Evolutionary conservation across 2,329 filamentous ascomycete genomes (phyloP).

Genomic region (Aspergillus tamarii): DNA sequence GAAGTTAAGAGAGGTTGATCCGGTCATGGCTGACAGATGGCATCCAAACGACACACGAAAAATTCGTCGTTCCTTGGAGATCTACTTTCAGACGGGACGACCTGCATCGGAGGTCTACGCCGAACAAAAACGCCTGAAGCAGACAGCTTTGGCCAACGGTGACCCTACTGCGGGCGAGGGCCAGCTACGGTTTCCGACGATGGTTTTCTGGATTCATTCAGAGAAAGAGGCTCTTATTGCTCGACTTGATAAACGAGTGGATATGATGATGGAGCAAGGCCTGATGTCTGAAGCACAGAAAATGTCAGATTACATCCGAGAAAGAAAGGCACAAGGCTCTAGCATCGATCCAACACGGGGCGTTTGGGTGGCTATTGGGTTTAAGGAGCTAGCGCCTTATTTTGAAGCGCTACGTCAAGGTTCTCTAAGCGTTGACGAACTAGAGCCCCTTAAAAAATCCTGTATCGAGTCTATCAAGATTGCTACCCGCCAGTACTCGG

Average conservation of each 20-base stretch:
- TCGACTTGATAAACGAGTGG: slow-evolving; percentile 76
- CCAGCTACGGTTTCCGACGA: slow-evolving; percentile 57
- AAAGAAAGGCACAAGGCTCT: slow-evolving; percentile 52
- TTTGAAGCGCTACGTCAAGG: slow-evolving; percentile 51
- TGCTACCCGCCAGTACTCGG: slow-evolving; percentile 85
- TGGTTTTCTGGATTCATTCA: slow-evolving; percentile 88
- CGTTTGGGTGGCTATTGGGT: slow-evolving; percentile 96
- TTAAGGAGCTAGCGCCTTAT: slow-evolving; percentile 84
- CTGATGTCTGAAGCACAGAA: slow-evolving; percentile 64
- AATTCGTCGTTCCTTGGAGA: slow-evolving; percentile 86
- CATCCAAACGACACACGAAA: slow-evolving; percentile 92
- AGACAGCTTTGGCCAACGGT: slow-evolving; percentile 26
- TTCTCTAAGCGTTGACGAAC: slow-evolving; percentile 36
- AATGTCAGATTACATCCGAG: slow-evolving; percentile 54
- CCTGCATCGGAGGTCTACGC: slow-evolving; percentile 85
- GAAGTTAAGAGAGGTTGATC: slow-evolving; percentile 79
- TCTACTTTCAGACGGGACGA: slow-evolving; percentile 80
- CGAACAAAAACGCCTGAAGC: slow-evolving; percentile 62
- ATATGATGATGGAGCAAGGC: slow-evolving; percentile 76
- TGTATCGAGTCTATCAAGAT: slow-evolving; percentile 77
- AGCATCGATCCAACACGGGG: slow-evolving; percentile 74
- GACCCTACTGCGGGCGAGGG: slow-evolving; percentile 23
- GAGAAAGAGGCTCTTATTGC: slow-evolving; percentile 67
- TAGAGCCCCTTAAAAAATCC: slow-evolving; percentile 59
- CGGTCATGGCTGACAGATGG: slow-evolving; percentile 86